Base-by-base conservation (phyloP, 179 eudicot genomes). In the Spergularia azorica region DNA sequence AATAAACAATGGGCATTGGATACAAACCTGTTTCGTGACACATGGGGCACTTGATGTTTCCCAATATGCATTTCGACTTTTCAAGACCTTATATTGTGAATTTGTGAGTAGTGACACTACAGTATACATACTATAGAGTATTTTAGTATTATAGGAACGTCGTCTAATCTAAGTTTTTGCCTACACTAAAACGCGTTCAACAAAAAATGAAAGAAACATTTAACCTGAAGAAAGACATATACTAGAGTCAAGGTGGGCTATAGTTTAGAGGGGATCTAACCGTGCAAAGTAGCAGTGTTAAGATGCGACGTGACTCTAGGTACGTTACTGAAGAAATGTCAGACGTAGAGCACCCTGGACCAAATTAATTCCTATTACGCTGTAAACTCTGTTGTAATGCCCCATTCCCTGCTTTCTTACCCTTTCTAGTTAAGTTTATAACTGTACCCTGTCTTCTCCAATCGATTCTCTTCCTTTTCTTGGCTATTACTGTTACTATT, bases 261-360 rank as follows among this genome's bases (percentile, higher is more conserved):
- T 21, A 43, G 39, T 26, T 12, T 15, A 62, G 39, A 26, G 32
- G 32, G 65, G 65, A 11, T 62, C 11, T 26, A 2, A 18, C 21
- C 21, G 65, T 63, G 67, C 43, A 63, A 62, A 62, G 38, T 62
- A 20, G 13, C 10, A 62, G 65, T 62, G 66, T 3, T 26, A 21
- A 8, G 66, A 62, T 62, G 66, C 12, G 66, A 62, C 41, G 41
- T 62, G 66, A 62, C 41, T 26, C 41, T 6, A 62, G 41, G 66
- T 62, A 62, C 41, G 5, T 10, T 21, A 7, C 15, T 18, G 63
- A 7, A 59, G 17, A 59, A n/a, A 11, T 65, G 21, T 65, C 50
- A 65, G 69, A 1, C 51, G 39, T 65, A 65, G 69, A 65, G 69
- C 20, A 65, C 6, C 69, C 69, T 65, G 69, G 69, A 14, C 18